Base-by-base conservation (phyloP, 192 early-diverging fungal species). In the Phlyctochytrium arcticum region DNA sequence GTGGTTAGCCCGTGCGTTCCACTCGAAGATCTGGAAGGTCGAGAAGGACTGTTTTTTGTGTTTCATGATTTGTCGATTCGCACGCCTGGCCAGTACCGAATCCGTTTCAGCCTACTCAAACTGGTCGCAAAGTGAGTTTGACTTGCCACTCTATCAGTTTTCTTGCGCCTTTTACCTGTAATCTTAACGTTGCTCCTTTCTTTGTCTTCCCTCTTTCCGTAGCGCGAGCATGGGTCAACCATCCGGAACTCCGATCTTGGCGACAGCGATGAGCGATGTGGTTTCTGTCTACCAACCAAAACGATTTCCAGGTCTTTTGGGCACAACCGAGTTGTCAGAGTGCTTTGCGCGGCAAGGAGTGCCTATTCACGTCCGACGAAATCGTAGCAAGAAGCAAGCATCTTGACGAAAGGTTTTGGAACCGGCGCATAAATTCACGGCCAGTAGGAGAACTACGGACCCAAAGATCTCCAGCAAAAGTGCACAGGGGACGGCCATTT, bases 41-140 rank as follows among this genome's bases (percentile, higher is more conserved):
- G 39, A 9, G 60, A 71, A 17, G 76, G 71, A 6, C 24, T 65
- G 17, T 81, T 74, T 65, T 82, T 78, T 56, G 70, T 81, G n/a
- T 81, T 81, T 48, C 65, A 56, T 46, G 80, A 81, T 35, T 47
- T 81, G 7, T 65, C 62, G 9, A 67, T 81, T 27, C 70, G 80
- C 17, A 73, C 66, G 21, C 75, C 70, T 19, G 76, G 76, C 0
- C 15, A 34, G 29, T 81, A 72, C 51, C 51, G 76, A 7, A 46
- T 81, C 6, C 55, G 65, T 39, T 76, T 77, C 49, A 49, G 68
- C 32, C 42, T 65, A 47, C 42, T 54, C 12, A 55, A 34, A n/a
- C 26, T 65, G 39, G 6, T 44, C 0, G 17, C 26, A 15, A 54
- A 56, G 62, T 64, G 39, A 17, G 62, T 64, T 1, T 29, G 19